Evolutionary conservation across 2,329 filamentous ascomycete species (phyloP).

Genomic region (Paraconiothyrium sp.): DNA sequence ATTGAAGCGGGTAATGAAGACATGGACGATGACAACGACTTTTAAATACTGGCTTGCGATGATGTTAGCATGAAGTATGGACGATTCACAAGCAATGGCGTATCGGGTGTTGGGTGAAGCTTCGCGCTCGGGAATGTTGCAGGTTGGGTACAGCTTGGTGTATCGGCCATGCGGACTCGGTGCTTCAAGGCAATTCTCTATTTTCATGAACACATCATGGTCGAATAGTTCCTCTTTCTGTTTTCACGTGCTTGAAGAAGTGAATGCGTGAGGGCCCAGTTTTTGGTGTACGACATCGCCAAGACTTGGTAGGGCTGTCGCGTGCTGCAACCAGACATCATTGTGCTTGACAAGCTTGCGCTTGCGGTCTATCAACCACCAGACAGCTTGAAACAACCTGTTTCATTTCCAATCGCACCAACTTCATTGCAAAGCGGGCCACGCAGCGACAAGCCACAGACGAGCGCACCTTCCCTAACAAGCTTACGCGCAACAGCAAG

Average conservation of each 20-base stretch:
- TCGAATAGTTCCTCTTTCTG: neutral
- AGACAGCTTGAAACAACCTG: neutral
- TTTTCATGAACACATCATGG: too few relatives aligned
- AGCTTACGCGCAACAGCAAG: slow-evolving; percentile 33
- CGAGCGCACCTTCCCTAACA: slow-evolving; percentile 40
- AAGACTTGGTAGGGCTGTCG: slow-evolving; percentile 2
- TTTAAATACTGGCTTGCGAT: slow-evolving; percentile 29
- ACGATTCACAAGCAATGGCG: slow-evolving; percentile 34
- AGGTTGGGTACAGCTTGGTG: neutral
- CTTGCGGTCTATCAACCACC: neutral
- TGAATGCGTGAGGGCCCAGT: too few relatives aligned
- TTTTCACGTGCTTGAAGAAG: neutral
- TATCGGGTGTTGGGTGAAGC: slow-evolving; percentile 33
- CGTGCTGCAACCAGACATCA: slow-evolving; percentile 14
- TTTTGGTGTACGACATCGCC: neutral
- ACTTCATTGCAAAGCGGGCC: slow-evolving; percentile 6
- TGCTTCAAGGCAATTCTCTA: neutral
- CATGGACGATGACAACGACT: slow-evolving; percentile 51
- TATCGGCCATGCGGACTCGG: neutral
- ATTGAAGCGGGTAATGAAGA: slow-evolving; percentile 61
- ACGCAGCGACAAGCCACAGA: slow-evolving; percentile 20
- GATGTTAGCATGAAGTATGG: slow-evolving; percentile 22
- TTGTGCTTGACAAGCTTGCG: slow-evolving; percentile 1
- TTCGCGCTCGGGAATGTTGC: slow-evolving; percentile 16
- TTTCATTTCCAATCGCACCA: slow-evolving; percentile 10